Percentiles rank a stretch among this genome's conserved stretches.
phyloP scores from a whole-genome alignment of 2,329 filamentous ascomycete genomes.

The Fusarium floridanum region DNA sequence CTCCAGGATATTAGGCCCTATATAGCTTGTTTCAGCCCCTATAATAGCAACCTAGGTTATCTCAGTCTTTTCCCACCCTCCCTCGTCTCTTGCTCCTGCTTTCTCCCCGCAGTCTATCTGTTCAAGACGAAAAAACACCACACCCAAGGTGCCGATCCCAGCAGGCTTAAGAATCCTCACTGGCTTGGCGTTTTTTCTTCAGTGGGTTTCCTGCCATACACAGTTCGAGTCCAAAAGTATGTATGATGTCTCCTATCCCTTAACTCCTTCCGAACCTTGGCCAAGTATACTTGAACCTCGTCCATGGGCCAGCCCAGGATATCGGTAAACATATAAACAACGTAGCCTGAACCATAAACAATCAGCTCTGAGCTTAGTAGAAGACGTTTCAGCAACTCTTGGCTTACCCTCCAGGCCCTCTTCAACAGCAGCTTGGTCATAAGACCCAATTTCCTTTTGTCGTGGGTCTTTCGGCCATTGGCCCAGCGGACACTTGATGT shows the following conservation, averaged over 20 bases:
- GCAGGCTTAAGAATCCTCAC: not conserved
- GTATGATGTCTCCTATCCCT: constrained; percentile 20
- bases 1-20: too few species aligned
- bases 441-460: constrained; percentile 18
- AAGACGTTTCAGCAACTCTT: too few species aligned
- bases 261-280: constrained; percentile 12
- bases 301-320: constrained; percentile 18
- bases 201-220: constrained; percentile 15
- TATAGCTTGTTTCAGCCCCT: too few species aligned
- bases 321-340: constrained; percentile 18
- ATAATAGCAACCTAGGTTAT: too few species aligned
- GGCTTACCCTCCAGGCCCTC: constrained; percentile 15
- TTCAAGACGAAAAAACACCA: too few species aligned
- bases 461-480: constrained; percentile 22
- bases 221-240: constrained; percentile 19
- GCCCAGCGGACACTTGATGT: constrained; percentile 14
- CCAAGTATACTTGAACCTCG: constrained; percentile 17
- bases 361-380: not conserved
- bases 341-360: not conserved
- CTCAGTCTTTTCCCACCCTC: too few species aligned
- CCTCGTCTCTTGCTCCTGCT: too few species aligned
- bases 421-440: constrained; percentile 17
- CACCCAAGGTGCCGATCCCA: too few species aligned
- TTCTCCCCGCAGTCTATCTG: too few species aligned
- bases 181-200: not conserved